Conservation (phyloP, 768 basidiomycete genomes). For the Tremella yokohamensis region DNA sequence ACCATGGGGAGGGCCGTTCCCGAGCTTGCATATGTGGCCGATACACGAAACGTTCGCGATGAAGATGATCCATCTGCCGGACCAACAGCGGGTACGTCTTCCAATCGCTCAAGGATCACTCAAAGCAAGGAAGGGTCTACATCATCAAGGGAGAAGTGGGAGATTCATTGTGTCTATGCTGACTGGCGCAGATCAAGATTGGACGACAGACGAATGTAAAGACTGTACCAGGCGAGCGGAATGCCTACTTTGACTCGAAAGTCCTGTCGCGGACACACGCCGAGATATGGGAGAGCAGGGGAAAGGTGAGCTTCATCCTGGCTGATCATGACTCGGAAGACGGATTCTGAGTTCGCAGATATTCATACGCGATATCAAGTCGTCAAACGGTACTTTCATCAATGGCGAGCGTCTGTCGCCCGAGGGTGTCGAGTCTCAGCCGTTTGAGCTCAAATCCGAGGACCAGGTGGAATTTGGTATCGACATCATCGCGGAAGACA, state of each 20-base stretch:
- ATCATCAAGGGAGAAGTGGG: background rate
- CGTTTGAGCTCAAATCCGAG: constrained; percentile 88
- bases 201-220: constrained; percentile 94
- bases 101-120: background rate
- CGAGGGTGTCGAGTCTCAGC: constrained; percentile 86
- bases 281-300: constrained; percentile 90
- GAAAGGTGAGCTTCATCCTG: constrained; percentile 61
- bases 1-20: constrained; percentile 51
- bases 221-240: constrained; percentile 81
- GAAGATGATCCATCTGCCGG: constrained; percentile 68
- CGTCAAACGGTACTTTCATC: constrained; percentile 96
- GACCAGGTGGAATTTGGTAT: constrained; percentile 99
- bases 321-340: background rate
- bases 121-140: background rate
- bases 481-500: constrained; percentile 97
- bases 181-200: constrained; percentile 65
- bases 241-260: constrained; percentile 96
- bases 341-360: constrained; percentile 58
- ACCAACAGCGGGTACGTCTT: constrained; percentile 30
- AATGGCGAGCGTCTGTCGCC: constrained; percentile 87
- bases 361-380: constrained; percentile 97
- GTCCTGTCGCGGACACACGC: constrained; percentile 91
- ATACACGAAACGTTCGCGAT: constrained; percentile 91
- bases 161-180: background rate
- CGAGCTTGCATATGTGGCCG: constrained; percentile 67